Evolutionary conservation across 1,284 basidiomycete genomes (phyloP), one percentile per base, ranked within the genome.

Genomic region (Coniferiporia sulphurascens): DNA sequence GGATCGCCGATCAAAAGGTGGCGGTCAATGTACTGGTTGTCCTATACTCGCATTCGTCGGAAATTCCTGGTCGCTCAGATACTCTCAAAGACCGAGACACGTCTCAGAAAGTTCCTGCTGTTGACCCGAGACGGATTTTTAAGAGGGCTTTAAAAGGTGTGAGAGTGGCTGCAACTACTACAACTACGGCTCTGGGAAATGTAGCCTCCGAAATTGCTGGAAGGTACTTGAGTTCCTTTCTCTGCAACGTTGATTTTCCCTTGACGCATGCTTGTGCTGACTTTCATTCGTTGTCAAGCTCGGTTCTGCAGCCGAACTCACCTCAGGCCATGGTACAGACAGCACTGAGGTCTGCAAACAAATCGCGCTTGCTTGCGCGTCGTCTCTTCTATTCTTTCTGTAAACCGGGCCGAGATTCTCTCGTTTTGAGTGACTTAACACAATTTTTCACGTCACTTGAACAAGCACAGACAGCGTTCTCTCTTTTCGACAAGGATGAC

Each of bases 321-420:
- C 90, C 93, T 0, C 83, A 84, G 66, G 88, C 89, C 27, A 86
- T 91, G 76, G 90, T 95, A 50, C 85, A 87, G 66, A 85, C 85
- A 3, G 89, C 91, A 0, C 73, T 97, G 13, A 79, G 84, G 59
- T 91, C 87, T 3, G 82, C 87, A 1, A 93, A 91, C 74, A 95
- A 94, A 74, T 89, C 88, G 9, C 85, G 91, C 62, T 76, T 91
- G 65, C 85, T 96, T 52, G 91, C 92, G 43, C 83, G 90, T 49
- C 80, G 93, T 51, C 76, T 97, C 52, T 98, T 86, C 77, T 94
- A 93, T 76, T 95, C 93, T 21, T 96, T 94, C 74, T 78, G 81
- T 2, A 82, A 84, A 63, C 79, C 81, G 1, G 83, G 82, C 32
- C 72, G 81, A 15, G 82, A 87, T 10, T 78, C 75, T 63, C 68